phyloP scores from a whole-genome alignment of 2,329 filamentous ascomycete species.

The Metarhizium album region DNA sequence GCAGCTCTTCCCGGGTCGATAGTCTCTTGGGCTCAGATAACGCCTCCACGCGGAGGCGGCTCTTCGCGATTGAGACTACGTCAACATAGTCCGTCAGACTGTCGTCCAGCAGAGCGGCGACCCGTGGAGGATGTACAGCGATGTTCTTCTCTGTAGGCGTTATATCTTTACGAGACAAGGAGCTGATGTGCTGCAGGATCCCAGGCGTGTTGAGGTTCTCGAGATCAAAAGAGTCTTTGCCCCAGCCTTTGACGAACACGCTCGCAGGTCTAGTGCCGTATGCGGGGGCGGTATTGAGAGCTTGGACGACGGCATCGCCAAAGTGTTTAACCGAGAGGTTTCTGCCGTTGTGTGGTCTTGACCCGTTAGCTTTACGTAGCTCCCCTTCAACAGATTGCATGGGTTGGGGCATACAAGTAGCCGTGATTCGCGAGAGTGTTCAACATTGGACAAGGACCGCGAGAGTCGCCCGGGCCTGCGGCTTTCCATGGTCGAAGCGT shows the following conservation, averaged over 20 bases:
- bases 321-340: conserved; percentile 10
- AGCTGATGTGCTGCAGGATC: conserved; percentile 10
- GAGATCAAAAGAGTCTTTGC: conserved; percentile 6
- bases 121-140: neutral
- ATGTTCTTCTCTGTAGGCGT: conserved; percentile 2
- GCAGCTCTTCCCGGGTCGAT: neutral
- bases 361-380: neutral
- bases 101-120: conserved; percentile 8
- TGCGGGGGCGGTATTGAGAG: conserved; percentile 9
- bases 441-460: conserved; percentile 14
- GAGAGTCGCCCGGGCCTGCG: conserved; percentile 7
- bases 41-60: conserved; percentile 7
- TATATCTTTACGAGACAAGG: conserved; percentile 8
- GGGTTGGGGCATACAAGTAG: conserved; percentile 8
- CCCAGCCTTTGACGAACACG: conserved; percentile 5
- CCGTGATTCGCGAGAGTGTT: conserved; percentile 15
- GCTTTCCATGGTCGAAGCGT: conserved; percentile 6
- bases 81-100: conserved; percentile 5
- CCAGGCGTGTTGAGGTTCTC: conserved; percentile 8
- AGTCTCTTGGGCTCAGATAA: conserved; percentile 7
- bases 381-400: neutral
- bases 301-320: conserved; percentile 10
- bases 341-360: conserved; percentile 11
- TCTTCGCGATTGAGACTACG: conserved; percentile 6
- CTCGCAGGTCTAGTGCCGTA: conserved; percentile 3